These are phyloP conservation scores for Aureobasidium melanogenum DNA, from an alignment of 2,329 filamentous ascomycete genomes.

Conservation along the genomic window DNA sequence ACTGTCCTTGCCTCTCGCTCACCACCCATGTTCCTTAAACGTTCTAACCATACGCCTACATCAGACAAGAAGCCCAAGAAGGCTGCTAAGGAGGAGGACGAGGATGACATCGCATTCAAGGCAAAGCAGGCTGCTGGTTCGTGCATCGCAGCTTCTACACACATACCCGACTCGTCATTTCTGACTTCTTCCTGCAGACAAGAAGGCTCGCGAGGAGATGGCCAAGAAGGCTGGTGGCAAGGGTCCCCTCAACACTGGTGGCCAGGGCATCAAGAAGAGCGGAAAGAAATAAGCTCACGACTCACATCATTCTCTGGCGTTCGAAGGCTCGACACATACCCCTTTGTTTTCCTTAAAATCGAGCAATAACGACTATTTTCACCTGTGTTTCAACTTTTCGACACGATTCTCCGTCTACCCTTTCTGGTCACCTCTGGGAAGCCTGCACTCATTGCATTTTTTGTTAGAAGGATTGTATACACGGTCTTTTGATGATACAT, in stretches of 20 bases:
- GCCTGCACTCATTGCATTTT: neutral
- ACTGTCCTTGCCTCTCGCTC: neutral
- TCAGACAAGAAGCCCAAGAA: slow-evolving; percentile 75
- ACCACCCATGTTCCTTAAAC: neutral
- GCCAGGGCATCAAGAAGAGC: slow-evolving; percentile 94
- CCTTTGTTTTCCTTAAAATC: neutral
- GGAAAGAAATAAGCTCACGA: slow-evolving; percentile 69
- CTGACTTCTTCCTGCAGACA: slow-evolving; percentile 29
- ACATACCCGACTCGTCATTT: neutral
- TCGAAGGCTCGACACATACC: slow-evolving; percentile 10
- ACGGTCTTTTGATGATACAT: neutral
- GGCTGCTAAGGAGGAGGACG: slow-evolving; percentile 67
- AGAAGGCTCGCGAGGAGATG: slow-evolving; percentile 72
- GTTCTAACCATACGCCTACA: neutral
- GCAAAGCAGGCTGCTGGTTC: slow-evolving; percentile 78
- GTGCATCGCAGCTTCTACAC: slow-evolving; percentile 21
- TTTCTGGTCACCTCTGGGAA: neutral
- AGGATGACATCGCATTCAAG: slow-evolving; percentile 74
- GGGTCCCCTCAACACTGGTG: slow-evolving; percentile 75
- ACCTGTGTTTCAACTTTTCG: neutral
- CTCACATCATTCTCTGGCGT: neutral
- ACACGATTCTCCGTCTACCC: neutral
- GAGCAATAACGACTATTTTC: neutral
- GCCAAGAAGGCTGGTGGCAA: slow-evolving; percentile 78
- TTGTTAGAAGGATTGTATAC: neutral